Evolutionary conservation across 2,329 filamentous ascomycete species (phyloP), one percentile per base, ranked within the genome.

Genomic region (Periconia sp.): DNA sequence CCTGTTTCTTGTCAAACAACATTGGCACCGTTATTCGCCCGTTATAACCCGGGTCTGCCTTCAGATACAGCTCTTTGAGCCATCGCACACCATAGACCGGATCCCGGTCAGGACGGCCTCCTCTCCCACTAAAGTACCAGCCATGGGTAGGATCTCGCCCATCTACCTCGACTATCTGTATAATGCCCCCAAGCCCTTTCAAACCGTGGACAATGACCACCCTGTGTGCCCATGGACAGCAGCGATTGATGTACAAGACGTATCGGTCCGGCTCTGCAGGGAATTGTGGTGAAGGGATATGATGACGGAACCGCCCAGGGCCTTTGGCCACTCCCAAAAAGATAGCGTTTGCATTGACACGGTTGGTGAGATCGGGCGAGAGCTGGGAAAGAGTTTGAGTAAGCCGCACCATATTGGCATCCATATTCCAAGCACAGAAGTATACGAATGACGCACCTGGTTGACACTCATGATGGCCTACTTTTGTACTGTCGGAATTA

Each of bases 21-120:
- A 90, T 84, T 0, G 91, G 91, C 18, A 96, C 90, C 0, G 90
- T 94, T 69, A 91, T 91, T n/a, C 91, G 81, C 14, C 70, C 69
- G 11, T 56, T 61, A 46, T 72, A 72, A 9, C 58, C 45, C 2
- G 85, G 81, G 62, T 92, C 83, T 7, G 82, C 85, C 58, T 82
- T 81, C 72, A 90, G 85, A 76, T 95, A 95, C 41, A 95, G 71
- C 46, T 94, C 79, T 51, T 86, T 84, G 43, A 73, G 33, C 52
- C 62, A 70, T 45, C 69, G 55, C 64, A 65, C 61, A 47, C 70
- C 69, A 41, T 66, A 62, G 9, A 68, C 45, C 15, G 70, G 71
- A 42, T 72, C 69, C 14, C 50, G 49, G 3, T 58, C 56, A 17
- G 66, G 68, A 37, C 23, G 23, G 0, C 71, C 71, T 18, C 58